Evolutionary conservation across 805 yeast genomes (phyloP).

Genomic region (Saccharomycopsis microspora): DNA sequence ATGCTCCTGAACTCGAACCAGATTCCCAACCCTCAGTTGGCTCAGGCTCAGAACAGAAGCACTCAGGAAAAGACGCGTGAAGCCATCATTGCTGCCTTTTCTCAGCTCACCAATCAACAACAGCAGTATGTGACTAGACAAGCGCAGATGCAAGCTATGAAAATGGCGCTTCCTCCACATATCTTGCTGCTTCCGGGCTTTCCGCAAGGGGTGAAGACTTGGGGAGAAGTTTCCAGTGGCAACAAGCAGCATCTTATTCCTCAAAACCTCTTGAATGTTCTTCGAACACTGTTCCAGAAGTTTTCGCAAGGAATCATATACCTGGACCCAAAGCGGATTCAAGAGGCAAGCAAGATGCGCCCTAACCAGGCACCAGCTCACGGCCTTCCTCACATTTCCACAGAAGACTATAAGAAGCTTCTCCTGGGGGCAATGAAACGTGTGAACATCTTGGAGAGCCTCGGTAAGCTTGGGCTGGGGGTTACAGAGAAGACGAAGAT

Average conservation of each 20-base stretch:
- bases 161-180: slow-evolving; percentile 36
- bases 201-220: slow-evolving; percentile 51
- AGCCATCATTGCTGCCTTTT: not conserved
- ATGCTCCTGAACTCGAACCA: no score
- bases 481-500: slow-evolving; percentile 6
- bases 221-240: slow-evolving; percentile 53
- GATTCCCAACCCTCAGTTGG: no score
- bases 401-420: slow-evolving; percentile 4
- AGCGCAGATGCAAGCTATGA: slow-evolving; percentile 16
- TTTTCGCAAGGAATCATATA: not conserved
- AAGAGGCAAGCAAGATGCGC: no score
- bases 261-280: slow-evolving; percentile 21
- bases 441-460: slow-evolving; percentile 1
- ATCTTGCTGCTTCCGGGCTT: slow-evolving; percentile 50
- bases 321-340: not conserved
- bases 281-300: slow-evolving; percentile 9
- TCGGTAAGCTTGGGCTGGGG: slow-evolving; percentile 3
- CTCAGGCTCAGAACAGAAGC: no score
- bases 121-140: slow-evolving; percentile 10
- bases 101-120: slow-evolving; percentile 9
- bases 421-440: slow-evolving; percentile 4
- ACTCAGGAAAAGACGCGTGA: no score
- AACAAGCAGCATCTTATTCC: slow-evolving; percentile 40
- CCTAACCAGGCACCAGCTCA: no score
- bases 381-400: not conserved